These are phyloP conservation scores for Penicillium sp. DNA, from an alignment of 2,329 filamentous ascomycete species.

Conservation along the genomic window DNA sequence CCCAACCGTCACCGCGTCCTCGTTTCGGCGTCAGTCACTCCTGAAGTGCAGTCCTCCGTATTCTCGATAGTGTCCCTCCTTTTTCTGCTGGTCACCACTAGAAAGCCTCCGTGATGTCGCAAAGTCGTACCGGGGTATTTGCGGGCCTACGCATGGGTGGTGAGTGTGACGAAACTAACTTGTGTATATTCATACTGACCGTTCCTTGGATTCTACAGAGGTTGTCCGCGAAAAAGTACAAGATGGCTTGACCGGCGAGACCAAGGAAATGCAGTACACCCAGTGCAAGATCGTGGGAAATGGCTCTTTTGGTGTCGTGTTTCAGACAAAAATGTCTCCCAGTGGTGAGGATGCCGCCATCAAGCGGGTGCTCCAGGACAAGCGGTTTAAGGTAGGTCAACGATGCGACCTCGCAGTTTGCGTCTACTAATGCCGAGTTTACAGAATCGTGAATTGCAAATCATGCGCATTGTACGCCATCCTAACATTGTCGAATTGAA, in stretches of 20 bases:
- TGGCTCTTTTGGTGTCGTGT: slow-evolving; percentile 96
- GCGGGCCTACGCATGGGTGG: slow-evolving; percentile 91
- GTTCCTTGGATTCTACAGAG: slow-evolving; percentile 57
- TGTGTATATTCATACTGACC: slow-evolving; percentile 11
- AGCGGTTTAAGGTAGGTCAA: slow-evolving; percentile 86
- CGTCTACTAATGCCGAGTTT: slow-evolving; percentile 26
- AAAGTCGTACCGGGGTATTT: slow-evolving; percentile 88
- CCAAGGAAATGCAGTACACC: slow-evolving; percentile 94
- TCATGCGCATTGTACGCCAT: slow-evolving; percentile 98
- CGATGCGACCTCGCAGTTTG: background rate
- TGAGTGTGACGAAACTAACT: slow-evolving; percentile 50
- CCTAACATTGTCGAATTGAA: slow-evolving; percentile 99
- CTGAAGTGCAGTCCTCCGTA: slow-evolving; percentile 43
- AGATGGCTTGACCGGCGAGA: slow-evolving; percentile 94
- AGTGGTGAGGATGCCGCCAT: slow-evolving; percentile 97
- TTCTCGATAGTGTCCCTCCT: slow-evolving; percentile 34
- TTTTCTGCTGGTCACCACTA: slow-evolving; percentile 18
- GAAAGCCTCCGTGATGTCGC: slow-evolving; percentile 64
- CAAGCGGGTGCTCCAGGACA: slow-evolving; percentile 97
- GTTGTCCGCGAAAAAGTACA: slow-evolving; percentile 98
- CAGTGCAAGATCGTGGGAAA: slow-evolving; percentile 99
- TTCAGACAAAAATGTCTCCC: slow-evolving; percentile 98
- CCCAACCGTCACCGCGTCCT: slow-evolving; percentile 30
- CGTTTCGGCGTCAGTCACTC: slow-evolving; percentile 41
- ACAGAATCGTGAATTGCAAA: slow-evolving; percentile 97